Evolutionary conservation across 345 rosid species (phyloP), one percentile per base, ranked within the genome.

Genomic region (Moricandia arvensis): DNA sequence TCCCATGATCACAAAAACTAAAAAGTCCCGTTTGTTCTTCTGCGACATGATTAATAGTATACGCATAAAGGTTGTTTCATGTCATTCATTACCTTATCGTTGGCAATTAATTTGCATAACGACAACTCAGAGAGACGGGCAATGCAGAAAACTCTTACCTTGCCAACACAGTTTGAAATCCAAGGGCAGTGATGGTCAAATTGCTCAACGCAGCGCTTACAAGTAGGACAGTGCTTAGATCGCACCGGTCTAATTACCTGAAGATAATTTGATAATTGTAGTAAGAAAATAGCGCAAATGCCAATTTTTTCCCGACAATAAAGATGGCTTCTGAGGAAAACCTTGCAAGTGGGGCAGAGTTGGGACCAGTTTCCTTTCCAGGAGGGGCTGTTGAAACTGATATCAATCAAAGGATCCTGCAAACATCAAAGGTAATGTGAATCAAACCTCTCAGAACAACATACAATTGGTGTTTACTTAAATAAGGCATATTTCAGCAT

Each of bases 291-390:
- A 47, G 53, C 13, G 38, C 2, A 29, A 59, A 49, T 49, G 17
- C n/a, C 9, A 6, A 8, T 57, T 15, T 69, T n/a, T 11, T 3
- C 2, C 11, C 0, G 4, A 55, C 0, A 1, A 26, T 7, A 10
- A 33, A 60, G 53, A 24, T 37, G 59, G 59, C 10, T 72, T 53
- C 34, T 61, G 53, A 73, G 57, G 77, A 63, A 75, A 68, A 95
- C 99, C 99, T 92, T 95, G 94, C 99, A 95, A 69, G 97, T 92
- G 24, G 99, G 98, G 85, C 99, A 95, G 63, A 92, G 97, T 73
- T 92, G 99, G 80, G 97, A 90, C 99, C 99, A 95, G 82, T 87
- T 88, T 81, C 97, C 97, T 54, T 75, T 85, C 99, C 93, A 87
- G 9, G 93, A 85, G 65, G 90, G 84, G 66, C 73, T 89, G 77